phyloP scores from a whole-genome alignment of 192 early-diverging fungal genomes.

The Coemansia sp. region DNA sequence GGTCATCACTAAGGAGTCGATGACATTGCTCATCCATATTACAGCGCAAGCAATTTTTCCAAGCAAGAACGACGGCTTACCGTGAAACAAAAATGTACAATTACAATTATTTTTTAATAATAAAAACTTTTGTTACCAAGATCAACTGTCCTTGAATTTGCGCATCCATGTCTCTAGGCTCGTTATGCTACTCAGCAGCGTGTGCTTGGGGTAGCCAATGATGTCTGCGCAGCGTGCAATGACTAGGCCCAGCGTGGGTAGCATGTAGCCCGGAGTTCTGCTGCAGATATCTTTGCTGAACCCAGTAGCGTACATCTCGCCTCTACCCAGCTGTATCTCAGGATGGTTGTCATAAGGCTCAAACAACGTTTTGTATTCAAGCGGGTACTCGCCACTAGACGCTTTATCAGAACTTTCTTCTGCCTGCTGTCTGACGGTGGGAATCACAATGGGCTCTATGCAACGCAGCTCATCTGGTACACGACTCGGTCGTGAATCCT shows the following conservation, averaged over 20 bases:
- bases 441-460: constrained; percentile 11
- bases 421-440: neutral
- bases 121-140: too few relatives aligned
- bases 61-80: too few relatives aligned
- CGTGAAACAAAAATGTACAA: too few relatives aligned
- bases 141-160: neutral
- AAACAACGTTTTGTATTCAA: too few relatives aligned
- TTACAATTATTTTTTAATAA: too few relatives aligned
- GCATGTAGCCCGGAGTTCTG: constrained; percentile 27
- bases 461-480: neutral
- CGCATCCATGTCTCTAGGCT: constrained; percentile 4
- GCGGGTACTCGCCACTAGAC: too few relatives aligned
- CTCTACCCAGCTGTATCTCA: constrained; percentile 26
- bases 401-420: too few relatives aligned
- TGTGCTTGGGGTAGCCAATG: constrained; percentile 23
- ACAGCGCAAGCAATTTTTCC: too few relatives aligned
- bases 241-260: constrained; percentile 38
- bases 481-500: neutral
- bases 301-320: constrained; percentile 21
- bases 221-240: constrained; percentile 40
- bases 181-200: constrained; percentile 9
- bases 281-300: neutral
- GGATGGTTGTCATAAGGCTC: constrained; percentile 33
- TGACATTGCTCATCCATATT: too few relatives aligned
- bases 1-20: too few relatives aligned